Conservation (phyloP, 2,329 filamentous ascomycete genomes). For the Zasmidium angulare region DNA sequence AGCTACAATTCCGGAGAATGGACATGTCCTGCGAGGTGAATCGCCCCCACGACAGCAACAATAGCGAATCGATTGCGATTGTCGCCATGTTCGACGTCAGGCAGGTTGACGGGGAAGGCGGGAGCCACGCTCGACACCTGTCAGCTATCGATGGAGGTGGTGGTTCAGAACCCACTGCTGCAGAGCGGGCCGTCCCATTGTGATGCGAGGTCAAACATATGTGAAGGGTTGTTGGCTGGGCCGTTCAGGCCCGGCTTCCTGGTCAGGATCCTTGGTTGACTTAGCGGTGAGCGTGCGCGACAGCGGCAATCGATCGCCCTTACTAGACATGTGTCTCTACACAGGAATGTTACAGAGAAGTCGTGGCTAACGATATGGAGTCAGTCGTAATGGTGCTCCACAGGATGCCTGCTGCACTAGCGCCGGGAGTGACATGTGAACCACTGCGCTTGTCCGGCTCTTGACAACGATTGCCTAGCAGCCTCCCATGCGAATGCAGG, state of each 20-base stretch:
- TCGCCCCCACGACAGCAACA: background rate
- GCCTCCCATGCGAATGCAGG: too few relatives aligned
- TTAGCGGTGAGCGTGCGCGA: background rate
- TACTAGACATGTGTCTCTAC: background rate
- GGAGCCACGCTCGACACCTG: background rate
- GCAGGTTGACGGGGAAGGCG: background rate
- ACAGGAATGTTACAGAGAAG: background rate
- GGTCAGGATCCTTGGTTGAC: background rate
- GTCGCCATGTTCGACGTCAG: background rate
- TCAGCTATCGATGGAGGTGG: background rate
- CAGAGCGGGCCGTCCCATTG: too few relatives aligned
- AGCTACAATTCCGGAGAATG: too few relatives aligned
- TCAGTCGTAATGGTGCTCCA: background rate
- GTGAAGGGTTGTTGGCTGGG: background rate
- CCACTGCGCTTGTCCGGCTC: background rate
- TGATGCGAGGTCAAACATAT: too few relatives aligned
- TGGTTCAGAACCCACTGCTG: background rate
- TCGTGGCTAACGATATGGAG: background rate
- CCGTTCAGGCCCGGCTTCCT: background rate
- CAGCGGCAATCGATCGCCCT: background rate
- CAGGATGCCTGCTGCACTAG: background rate
- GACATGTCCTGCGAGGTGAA: too few relatives aligned
- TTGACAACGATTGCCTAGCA: background rate
- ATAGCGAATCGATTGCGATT: background rate
- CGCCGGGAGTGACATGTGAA: background rate